Percentiles rank a stretch among this genome's conserved stretches.
Conservation (phyloP, 2,329 filamentous ascomycete species). For the Coleophoma cylindrospora region DNA sequence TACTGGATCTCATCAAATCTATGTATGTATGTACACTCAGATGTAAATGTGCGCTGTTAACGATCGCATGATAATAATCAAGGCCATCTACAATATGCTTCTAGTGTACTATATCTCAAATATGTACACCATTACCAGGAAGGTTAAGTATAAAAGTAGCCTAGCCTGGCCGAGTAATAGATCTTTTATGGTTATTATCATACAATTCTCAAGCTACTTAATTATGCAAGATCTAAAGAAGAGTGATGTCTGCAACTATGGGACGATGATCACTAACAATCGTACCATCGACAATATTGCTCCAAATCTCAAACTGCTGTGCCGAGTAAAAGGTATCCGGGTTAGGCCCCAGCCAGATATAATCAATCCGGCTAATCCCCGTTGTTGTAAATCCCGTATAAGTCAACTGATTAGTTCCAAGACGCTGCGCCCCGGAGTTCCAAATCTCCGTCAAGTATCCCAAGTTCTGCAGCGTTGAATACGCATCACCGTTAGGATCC, state of each 20-base stretch:
- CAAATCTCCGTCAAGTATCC: constrained; percentile 13
- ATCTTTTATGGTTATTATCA: too few relatives aligned
- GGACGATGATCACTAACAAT: not conserved
- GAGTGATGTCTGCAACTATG: not conserved
- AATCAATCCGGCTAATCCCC: not conserved
- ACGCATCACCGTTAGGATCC: constrained; percentile 33
- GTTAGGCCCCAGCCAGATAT: not conserved
- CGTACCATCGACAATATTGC: not conserved
- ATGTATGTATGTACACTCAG: too few relatives aligned
- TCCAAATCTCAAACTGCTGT: not conserved
- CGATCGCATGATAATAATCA: too few relatives aligned
- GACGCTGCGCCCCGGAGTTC: constrained; percentile 15
- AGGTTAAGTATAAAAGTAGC: too few relatives aligned
- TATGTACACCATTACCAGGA: too few relatives aligned
- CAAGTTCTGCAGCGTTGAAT: constrained; percentile 28
- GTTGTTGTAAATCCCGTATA: constrained; percentile 35
- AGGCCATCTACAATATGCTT: too few relatives aligned
- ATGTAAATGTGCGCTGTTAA: too few relatives aligned
- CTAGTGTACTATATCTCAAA: too few relatives aligned
- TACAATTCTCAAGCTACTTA: too few relatives aligned
- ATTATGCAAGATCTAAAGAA: not conserved
- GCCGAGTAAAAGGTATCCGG: not conserved
- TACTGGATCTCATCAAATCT: too few relatives aligned
- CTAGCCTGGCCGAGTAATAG: too few relatives aligned
- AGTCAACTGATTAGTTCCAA: constrained; percentile 36